Base-by-base conservation (phyloP, 2,329 filamentous ascomycete genomes). In the Fusarium sp. region DNA sequence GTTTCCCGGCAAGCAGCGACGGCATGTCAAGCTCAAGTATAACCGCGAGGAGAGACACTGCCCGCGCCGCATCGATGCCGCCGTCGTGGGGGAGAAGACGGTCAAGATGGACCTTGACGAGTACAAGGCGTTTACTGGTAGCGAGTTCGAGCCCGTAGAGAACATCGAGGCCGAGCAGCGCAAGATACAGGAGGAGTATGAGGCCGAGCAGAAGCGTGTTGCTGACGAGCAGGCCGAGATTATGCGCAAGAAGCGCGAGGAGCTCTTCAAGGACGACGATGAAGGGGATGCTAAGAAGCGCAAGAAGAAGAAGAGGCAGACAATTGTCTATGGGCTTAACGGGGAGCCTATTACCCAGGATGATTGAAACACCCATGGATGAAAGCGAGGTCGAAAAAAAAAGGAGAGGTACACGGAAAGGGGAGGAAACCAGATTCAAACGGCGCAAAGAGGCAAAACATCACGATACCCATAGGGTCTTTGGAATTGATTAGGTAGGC, bases 1-100 rank as follows among this genome's bases (percentile, higher is more conserved):
- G 87, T 95, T 97, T 78, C 89, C 91, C 1, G 88, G 89, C 71
- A 91, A 92, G 78, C 92, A 89, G 68, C 88, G 94, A 20, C 89
- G 92, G 35, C 90, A 93, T 80, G 88, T 96, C 83, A 96, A 96
- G 84, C 88, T 92, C 73, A 96, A 96, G 80, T 96, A 94, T 83
- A 93, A 92, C 77, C 91, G 92, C 69, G 94, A 96, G 82, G 94
- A 96, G 82, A 87, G 90, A 36, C 85, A 89, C 62, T 87, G 92
- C 71, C 91, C 92, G 0, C 82, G 84, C 4, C 87, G 89, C 70
- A 87, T 97, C 74, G 90, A 90, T 69, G 86, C 87, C 38, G 90
- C 90, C 6, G 84, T 96, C 64, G 88, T 88, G 38, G 90, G 89
- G 64, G 85, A 88, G 74, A 89, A 90, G 82, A 86, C 86, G 33